Conservation (phyloP, 306 rosid genomes). For the Cicer cuneatum region DNA sequence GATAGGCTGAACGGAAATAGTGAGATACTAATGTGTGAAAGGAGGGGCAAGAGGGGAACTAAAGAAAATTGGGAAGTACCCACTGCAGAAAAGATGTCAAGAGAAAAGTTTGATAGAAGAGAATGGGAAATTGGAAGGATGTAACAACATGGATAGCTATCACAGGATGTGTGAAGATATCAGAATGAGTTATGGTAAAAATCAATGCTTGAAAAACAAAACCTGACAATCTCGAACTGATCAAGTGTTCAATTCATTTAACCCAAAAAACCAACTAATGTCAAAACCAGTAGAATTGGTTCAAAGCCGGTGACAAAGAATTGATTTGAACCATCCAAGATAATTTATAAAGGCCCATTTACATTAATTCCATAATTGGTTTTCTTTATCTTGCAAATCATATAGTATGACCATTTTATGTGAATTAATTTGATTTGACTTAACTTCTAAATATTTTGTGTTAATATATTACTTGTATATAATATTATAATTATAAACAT, state of each 20-base stretch:
- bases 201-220: not conserved
- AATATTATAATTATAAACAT: too few species aligned
- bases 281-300: not conserved
- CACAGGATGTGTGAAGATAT: not conserved
- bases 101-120: conserved; percentile 3
- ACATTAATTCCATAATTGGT: not conserved
- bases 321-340: not conserved
- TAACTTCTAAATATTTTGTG: not conserved
- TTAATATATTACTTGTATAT: not conserved
- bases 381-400: not conserved
- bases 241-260: not conserved
- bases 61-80: not conserved
- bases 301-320: not conserved
- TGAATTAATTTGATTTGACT: not conserved
- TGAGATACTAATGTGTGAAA: conserved; percentile 5
- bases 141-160: conserved; percentile 11
- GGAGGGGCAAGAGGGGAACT: not conserved
- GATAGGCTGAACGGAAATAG: not conserved
- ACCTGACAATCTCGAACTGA: not conserved
- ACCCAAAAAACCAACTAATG: not conserved
- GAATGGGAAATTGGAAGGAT: not conserved
- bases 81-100: not conserved
- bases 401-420: not conserved
- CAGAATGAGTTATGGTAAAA: not conserved
- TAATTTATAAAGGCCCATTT: not conserved